Conservation (phyloP, 176 grass and related monocot species). For the Poa pratensis region DNA sequence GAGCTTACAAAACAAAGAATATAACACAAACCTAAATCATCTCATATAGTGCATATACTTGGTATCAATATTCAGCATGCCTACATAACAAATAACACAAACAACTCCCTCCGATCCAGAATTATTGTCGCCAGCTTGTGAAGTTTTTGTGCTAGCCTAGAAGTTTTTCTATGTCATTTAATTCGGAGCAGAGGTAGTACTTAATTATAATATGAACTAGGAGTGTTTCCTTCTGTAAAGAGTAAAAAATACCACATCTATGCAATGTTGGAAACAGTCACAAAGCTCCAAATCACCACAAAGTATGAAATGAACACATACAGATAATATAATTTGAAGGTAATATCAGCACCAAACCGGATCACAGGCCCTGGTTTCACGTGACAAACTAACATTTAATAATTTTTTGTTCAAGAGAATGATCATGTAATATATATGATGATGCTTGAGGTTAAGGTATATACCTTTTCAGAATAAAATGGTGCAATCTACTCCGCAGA, state of each 20-base stretch:
- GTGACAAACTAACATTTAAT: neutral
- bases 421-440: neutral
- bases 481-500: neutral
- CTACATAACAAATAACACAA: neutral
- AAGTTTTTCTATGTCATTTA: too few relatives aligned
- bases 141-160: too few relatives aligned
- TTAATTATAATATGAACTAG: neutral
- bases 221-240: neutral
- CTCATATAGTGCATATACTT: neutral
- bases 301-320: neutral
- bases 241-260: neutral
- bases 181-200: too few relatives aligned
- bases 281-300: neutral
- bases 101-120: too few relatives aligned
- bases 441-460: neutral
- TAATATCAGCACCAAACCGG: neutral
- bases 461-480: conserved; percentile 14
- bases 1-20: neutral
- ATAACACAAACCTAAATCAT: neutral
- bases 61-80: neutral
- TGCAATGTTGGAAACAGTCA: neutral
- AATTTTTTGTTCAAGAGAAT: neutral
- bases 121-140: too few relatives aligned
- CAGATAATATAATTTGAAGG: neutral
- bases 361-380: neutral